Evolutionary conservation across 441 rosid genomes (phyloP), one percentile per base, ranked within the genome.

Genomic region (Iberis amara): DNA sequence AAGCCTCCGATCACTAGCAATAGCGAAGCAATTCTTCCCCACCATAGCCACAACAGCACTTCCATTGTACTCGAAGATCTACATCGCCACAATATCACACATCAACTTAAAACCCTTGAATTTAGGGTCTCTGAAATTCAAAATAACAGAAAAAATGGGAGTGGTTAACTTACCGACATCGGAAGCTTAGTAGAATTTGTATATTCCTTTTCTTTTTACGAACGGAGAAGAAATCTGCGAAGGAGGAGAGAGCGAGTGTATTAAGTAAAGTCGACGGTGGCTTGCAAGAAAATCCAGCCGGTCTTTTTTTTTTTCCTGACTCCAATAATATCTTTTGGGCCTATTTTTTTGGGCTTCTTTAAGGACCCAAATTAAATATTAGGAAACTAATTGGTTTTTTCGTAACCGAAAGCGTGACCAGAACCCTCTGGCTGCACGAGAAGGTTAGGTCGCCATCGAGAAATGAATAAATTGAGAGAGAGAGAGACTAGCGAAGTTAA

Each of bases 371-470:
- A 31, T 31, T 7, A 31, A 31, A 7, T 31, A 4, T 31, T 0
- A 8, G 30, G 30, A 26, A 26, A 3, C 30, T 26, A 1, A 26
- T 26, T 26, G 30, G 30, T 26, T 18, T 18, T 18, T 18, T 18
- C 21, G 21, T 18, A 4, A 26, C 30, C 30, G 30, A 26, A 26
- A 26, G 4, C 0, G 30, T 26, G 4, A 26, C 30, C 30, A 26
- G 6, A 15, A 64, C 4, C 37, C 31, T 43, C 64, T 64, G 0
- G 0, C 0, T 1, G 0, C 0, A 0, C 0, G 5, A 59, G 60
- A 58, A 39, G 65, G 65, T 52, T 65, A 52, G 51, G 60, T 65
- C 35, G 39, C 33, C 48, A 1, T 44, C 24, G 8, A 30, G 53
- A 18, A 18, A 18, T 18, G 21, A 18, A 18, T 18, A 18, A 18